A percentile compares a stretch with the other conserved stretches of the same genome.
Conservation (phyloP, 2,329 filamentous ascomycete species). For the Trichophyton schoenleinii region DNA sequence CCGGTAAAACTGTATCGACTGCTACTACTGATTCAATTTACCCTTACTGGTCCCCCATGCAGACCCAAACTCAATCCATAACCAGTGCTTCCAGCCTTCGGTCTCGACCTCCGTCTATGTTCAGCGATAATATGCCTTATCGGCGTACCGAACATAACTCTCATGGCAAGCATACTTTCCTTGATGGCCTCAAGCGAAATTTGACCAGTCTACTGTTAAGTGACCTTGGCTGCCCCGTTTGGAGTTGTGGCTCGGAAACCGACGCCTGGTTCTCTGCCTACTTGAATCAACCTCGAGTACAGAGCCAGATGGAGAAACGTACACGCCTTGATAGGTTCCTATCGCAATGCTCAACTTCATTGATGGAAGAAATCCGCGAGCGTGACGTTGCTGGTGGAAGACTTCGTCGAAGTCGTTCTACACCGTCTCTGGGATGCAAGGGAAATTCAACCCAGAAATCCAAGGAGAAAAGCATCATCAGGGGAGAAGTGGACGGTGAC, state of each 20-base stretch:
- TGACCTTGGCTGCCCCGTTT: constrained; percentile 75
- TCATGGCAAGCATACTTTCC: constrained; percentile 66
- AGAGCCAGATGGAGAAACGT: constrained; percentile 28
- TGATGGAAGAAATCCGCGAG: not conserved
- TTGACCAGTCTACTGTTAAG: constrained; percentile 76
- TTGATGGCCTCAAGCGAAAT: constrained; percentile 63
- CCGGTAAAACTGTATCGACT: constrained; percentile 54
- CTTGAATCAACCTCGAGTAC: constrained; percentile 38
- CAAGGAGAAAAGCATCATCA: not conserved
- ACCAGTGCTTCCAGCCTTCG: constrained; percentile 48
- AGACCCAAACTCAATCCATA: constrained; percentile 52
- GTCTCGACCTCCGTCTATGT: constrained; percentile 31
- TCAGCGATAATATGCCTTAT: constrained; percentile 26
- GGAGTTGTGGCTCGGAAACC: constrained; percentile 82
- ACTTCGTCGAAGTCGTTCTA: constrained; percentile 25
- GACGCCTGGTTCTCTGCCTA: constrained; percentile 64
- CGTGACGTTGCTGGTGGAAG: not conserved
- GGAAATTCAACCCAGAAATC: not conserved
- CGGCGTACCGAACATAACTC: constrained; percentile 27
- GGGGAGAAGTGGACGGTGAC: not conserved
- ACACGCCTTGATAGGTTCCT: constrained; percentile 29
- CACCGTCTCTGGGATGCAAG: constrained; percentile 7
- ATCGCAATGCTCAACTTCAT: constrained; percentile 18
- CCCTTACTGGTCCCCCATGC: constrained; percentile 85
- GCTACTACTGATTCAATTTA: constrained; percentile 59